These are phyloP conservation scores for Rhizopogon vulgaris DNA, from an alignment of 768 basidiomycete genomes.

Conservation along the genomic window DNA sequence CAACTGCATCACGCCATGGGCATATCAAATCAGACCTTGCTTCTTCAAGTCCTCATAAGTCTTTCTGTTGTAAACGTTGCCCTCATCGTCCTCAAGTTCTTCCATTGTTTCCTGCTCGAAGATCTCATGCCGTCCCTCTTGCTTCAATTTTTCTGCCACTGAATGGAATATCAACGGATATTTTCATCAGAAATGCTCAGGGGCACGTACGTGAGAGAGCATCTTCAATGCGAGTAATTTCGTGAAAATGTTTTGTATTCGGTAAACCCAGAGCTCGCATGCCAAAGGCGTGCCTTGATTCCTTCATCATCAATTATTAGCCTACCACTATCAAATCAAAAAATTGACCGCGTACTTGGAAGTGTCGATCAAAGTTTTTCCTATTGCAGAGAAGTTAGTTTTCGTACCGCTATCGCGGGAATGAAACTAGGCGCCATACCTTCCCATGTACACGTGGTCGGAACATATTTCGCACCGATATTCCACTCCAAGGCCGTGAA, in stretches of 20 bases:
- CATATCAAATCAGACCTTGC: slow-evolving; percentile 74
- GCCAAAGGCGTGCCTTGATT: slow-evolving; percentile 94
- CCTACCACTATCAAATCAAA: slow-evolving; percentile 1
- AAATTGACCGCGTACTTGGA: slow-evolving; percentile 52
- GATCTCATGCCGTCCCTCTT: slow-evolving; percentile 92
- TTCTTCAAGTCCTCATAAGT: slow-evolving; percentile 97
- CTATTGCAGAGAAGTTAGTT: slow-evolving; percentile 32
- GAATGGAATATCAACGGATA: slow-evolving; percentile 1
- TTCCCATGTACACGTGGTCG: slow-evolving; percentile 94
- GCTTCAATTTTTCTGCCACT: slow-evolving; percentile 98
- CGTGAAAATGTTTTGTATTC: slow-evolving; percentile 98
- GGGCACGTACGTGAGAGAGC: slow-evolving; percentile 77
- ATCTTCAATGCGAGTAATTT: slow-evolving; percentile 96
- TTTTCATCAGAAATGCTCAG: neutral
- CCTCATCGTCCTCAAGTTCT: slow-evolving; percentile 96
- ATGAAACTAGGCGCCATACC: slow-evolving; percentile 37
- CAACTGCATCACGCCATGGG: neutral
- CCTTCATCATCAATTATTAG: slow-evolving; percentile 38
- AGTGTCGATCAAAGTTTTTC: slow-evolving; percentile 95
- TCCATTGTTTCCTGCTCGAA: slow-evolving; percentile 94
- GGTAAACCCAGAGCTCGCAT: slow-evolving; percentile 97
- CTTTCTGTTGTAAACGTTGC: slow-evolving; percentile 97
- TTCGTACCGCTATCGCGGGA: neutral
- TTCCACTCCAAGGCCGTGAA: slow-evolving; percentile 97
- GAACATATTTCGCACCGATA: slow-evolving; percentile 98